Percentiles rank a stretch among this genome's conserved stretches.
phyloP scores from a whole-genome alignment of 352 stramenopile species.

The Phytopythium aichiense region DNA sequence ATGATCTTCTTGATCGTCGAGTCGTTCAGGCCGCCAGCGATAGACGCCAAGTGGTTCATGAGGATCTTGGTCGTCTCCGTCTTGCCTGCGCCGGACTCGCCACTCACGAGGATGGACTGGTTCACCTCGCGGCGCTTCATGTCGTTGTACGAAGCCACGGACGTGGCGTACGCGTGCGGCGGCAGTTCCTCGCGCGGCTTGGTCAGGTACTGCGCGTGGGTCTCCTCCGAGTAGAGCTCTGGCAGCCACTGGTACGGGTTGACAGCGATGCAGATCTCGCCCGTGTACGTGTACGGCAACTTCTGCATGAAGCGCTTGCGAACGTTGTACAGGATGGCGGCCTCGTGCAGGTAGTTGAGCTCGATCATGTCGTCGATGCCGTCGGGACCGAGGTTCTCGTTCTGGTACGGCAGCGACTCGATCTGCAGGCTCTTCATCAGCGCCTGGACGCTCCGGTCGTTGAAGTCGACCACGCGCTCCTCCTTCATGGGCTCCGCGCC shows the following conservation, averaged over 20 bases:
- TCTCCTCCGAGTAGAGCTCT: constrained; percentile 81
- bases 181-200: constrained; percentile 71
- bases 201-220: constrained; percentile 72
- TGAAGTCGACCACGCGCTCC: constrained; percentile 68
- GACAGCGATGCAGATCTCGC: constrained; percentile 96
- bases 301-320: constrained; percentile 76
- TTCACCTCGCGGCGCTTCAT: constrained; percentile 69
- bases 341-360: constrained; percentile 89
- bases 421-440: constrained; percentile 70
- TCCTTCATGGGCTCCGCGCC: constrained; percentile 24
- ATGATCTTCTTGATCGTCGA: constrained; percentile 96
- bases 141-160: constrained; percentile 71
- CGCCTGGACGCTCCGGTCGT: constrained; percentile 66
- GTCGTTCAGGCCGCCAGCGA: constrained; percentile 83
- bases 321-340: constrained; percentile 89
- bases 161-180: constrained; percentile 79
- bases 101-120: constrained; percentile 85
- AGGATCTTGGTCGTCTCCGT: constrained; percentile 95
- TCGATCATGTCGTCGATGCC: constrained; percentile 86
- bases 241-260: constrained; percentile 95
- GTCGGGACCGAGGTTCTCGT: constrained; percentile 56
- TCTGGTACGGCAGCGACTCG: constrained; percentile 82
- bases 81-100: constrained; percentile 89
- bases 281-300: constrained; percentile 95
- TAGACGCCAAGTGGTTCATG: constrained; percentile 83